Evolutionary conservation across 257 asterid genomes (phyloP).

Genomic region (Nemophila menziesii): DNA sequence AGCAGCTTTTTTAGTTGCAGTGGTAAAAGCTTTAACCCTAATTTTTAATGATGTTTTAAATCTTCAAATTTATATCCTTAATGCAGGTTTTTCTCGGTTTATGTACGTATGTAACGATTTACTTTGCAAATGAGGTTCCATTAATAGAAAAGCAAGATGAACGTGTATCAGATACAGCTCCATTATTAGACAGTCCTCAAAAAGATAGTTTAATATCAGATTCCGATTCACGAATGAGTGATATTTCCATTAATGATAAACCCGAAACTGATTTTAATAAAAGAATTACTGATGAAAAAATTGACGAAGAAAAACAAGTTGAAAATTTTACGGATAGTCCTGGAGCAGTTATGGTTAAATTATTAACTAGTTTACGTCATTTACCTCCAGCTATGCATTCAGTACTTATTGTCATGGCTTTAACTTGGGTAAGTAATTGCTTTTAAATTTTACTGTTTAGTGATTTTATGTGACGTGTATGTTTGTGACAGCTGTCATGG

Average conservation of each 20-base stretch:
- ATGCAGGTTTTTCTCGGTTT: slow-evolving; percentile 62
- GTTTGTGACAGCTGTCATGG: slow-evolving; percentile 69
- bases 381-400: slow-evolving; percentile 96
- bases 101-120: slow-evolving; percentile 77
- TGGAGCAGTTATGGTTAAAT: slow-evolving; percentile 91
- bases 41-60: background rate
- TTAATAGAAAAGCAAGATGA: slow-evolving; percentile 38
- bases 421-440: slow-evolving; percentile 90
- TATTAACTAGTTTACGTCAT: slow-evolving; percentile 90
- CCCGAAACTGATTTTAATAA: slow-evolving; percentile 10
- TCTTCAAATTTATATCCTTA: slow-evolving; percentile 1
- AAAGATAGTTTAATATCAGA: slow-evolving; percentile 33
- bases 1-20: slow-evolving; percentile 98
- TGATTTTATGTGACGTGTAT: slow-evolving; percentile 1
- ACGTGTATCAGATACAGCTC: slow-evolving; percentile 68
- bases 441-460: slow-evolving; percentile 2
- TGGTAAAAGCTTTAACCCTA: too few relatives aligned
- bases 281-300: slow-evolving; percentile 28
- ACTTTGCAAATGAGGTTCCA: slow-evolving; percentile 90
- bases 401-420: slow-evolving; percentile 92
- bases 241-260: slow-evolving; percentile 12
- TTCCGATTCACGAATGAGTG: slow-evolving; percentile 22
- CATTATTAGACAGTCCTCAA: slow-evolving; percentile 56
- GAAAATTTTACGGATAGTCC: slow-evolving; percentile 67
- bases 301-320: slow-evolving; percentile 27